Conservation (phyloP, 1,139 yeast genomes). For the Candida neerlandica region DNA sequence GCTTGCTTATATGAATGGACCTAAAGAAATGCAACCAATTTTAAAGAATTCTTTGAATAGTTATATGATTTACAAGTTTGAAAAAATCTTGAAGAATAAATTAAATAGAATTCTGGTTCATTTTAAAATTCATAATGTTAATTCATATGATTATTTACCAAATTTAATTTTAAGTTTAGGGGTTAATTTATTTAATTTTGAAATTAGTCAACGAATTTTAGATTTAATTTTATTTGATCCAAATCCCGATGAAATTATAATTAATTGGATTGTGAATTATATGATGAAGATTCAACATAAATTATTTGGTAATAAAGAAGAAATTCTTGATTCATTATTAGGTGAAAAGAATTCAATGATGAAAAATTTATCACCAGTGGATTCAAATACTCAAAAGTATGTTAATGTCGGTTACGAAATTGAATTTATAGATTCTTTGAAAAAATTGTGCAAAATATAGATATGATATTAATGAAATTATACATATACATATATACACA, state of each 20-base stretch:
- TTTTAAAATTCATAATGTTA: conserved; percentile 43
- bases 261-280: conserved; percentile 52
- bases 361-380: too few species aligned
- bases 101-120: conserved; percentile 52
- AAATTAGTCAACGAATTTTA: conserved; percentile 38
- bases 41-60: conserved; percentile 12
- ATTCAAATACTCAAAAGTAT: conserved; percentile 20
- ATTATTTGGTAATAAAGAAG: conserved; percentile 53
- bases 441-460: conserved; percentile 20
- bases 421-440: conserved; percentile 48
- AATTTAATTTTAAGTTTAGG: conserved; percentile 23
- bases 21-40: conserved; percentile 11
- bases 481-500: conserved; percentile 8
- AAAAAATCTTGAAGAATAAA: conserved; percentile 45
- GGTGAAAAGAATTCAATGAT: conserved; percentile 13
- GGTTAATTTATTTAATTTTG: conserved; percentile 24
- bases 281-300: conserved; percentile 51
- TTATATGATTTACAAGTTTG: conserved; percentile 39
- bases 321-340: conserved; percentile 42
- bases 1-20: conserved; percentile 16
- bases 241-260: conserved; percentile 31
- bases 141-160: conserved; percentile 31
- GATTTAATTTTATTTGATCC: conserved; percentile 61
- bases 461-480: neutral
- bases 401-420: conserved; percentile 52